Evolutionary conservation across 1,284 basidiomycete genomes (phyloP), one percentile per base, ranked within the genome.

Genomic region (Naganishia liquefaciens): DNA sequence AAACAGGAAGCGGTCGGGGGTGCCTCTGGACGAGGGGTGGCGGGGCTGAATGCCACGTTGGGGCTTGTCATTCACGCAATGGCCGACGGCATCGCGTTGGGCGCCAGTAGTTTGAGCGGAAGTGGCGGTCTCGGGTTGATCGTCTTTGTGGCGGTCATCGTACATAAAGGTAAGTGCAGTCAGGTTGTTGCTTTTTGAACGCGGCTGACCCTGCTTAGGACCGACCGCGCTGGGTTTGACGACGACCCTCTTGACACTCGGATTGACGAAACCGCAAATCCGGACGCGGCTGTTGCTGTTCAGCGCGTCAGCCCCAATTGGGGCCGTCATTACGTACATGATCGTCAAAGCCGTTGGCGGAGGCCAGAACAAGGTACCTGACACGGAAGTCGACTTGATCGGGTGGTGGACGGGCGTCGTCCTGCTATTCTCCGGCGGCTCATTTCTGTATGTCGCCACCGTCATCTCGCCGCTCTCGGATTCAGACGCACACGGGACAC

Each of bases 371-470:
- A 28, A 49, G 15, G 28, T 27, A 3, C 63, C 46, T n/a, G 57
- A 21, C 23, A 63, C 15, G 25, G 37, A 62, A 13, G 55, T 61
- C 53, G 68, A 49, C 62, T 43, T 15, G 39, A 64, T 28, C 23
- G 55, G 49, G 40, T 80, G 77, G 76, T 88, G 87, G 86, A 87
- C 89, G 0, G 91, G 90, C 6, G 75, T 75, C 2, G 76, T 76
- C 2, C 69, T 79, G 21, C 70, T 79, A 19, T 79, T 79, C 71
- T 79, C 78, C 17, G 94, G 91, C 43, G 93, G 93, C 17, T 93
- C 91, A 1, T 97, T 97, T 78, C 81, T 97, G 33, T 97, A 94
- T 74, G 93, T 97, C 39, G 93, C 93, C 0, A 94, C 93, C 2
- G 88, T 93, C 40, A 82, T 93, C 27, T 90, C 91, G 74, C 86